Evolutionary conservation across 257 asterid species (phyloP).

Genomic region (Solanum lignicaule): DNA sequence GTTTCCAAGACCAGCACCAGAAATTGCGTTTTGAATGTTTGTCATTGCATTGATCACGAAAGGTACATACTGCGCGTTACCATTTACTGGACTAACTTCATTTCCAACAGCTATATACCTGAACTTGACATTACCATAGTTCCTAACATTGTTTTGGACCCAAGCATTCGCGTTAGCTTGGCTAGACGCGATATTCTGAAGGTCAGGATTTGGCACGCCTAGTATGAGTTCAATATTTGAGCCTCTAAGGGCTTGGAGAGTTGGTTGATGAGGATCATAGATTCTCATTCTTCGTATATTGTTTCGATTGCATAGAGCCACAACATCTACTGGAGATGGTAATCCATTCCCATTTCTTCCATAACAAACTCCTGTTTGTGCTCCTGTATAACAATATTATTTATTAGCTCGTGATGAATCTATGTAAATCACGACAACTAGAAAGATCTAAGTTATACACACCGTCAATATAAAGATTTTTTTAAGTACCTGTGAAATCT

Average conservation of each 20-base stretch:
- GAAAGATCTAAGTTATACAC: not conserved
- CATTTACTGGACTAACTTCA: constrained; percentile 26
- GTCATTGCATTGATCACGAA: constrained; percentile 23
- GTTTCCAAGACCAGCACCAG: constrained; percentile 10
- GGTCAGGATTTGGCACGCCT: constrained; percentile 24
- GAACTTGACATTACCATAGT: constrained; percentile 27
- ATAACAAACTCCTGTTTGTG: constrained; percentile 24
- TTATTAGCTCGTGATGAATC: not conserved
- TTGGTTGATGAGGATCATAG: constrained; percentile 21
- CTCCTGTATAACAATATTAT: not conserved
- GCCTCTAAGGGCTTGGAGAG: constrained; percentile 27
- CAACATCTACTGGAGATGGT: constrained; percentile 17
- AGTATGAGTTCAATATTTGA: constrained; percentile 26
- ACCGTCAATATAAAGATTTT: not conserved
- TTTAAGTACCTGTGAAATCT: not conserved
- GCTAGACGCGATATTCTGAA: constrained; percentile 23
- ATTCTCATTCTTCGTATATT: constrained; percentile 23
- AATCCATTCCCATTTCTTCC: constrained; percentile 15
- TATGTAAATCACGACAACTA: not conserved
- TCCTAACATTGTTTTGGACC: constrained; percentile 47
- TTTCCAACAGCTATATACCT: constrained; percentile 52
- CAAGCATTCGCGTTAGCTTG: constrained; percentile 45
- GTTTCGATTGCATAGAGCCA: constrained; percentile 14
- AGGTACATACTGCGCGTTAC: not conserved
- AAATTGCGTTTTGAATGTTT: constrained; percentile 21